phyloP scores from a whole-genome alignment of 257 asterid species.

The Ilex asprella region DNA sequence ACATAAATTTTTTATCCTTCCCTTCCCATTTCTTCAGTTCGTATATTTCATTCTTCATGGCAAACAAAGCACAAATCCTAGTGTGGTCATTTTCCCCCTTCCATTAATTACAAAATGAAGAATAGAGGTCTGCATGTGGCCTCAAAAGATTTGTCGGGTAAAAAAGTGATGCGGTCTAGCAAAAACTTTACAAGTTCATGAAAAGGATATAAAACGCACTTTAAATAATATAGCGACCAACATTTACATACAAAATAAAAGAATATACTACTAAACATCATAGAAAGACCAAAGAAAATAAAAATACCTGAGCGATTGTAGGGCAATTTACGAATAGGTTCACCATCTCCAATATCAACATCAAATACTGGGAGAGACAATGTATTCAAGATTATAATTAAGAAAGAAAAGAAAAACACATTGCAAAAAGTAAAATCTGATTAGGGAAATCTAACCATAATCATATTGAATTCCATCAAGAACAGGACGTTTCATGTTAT shows the following conservation, averaged over 20 bases:
- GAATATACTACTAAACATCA: not conserved
- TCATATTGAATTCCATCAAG: constrained; percentile 74
- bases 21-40: no score
- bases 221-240: not conserved
- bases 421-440: constrained; percentile 17
- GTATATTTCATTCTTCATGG: no score
- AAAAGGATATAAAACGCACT: not conserved
- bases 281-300: constrained; percentile 8
- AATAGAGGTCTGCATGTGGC: no score
- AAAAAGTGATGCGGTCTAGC: not conserved
- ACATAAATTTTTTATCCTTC: no score
- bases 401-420: constrained; percentile 10
- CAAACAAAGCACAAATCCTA: no score
- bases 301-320: constrained; percentile 80
- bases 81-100: no score
- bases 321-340: constrained; percentile 88
- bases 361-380: constrained; percentile 67
- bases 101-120: no score
- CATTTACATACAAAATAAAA: not conserved
- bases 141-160: no score
- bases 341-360: constrained; percentile 99
- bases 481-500: constrained; percentile 41
- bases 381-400: constrained; percentile 22
- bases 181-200: not conserved
- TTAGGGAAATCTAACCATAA: constrained; percentile 47